Evolutionary conservation across 805 yeast species (phyloP).

Genomic region (Yarrowia sp.): DNA sequence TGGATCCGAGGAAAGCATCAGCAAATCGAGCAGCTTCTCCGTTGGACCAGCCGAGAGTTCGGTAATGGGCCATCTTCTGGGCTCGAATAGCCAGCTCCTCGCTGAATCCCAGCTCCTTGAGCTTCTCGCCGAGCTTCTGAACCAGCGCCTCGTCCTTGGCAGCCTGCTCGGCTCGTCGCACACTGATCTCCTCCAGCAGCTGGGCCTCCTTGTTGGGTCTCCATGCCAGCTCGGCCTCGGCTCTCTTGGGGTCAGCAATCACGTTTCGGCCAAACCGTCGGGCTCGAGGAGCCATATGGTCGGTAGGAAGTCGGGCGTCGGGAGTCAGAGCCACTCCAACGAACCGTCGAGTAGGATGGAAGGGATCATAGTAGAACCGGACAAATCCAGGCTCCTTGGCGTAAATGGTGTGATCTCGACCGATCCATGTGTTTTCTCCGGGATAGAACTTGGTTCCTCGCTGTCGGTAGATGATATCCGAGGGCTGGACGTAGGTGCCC

Average conservation of each 20-base stretch:
- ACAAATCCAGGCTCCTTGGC: constrained; percentile 94
- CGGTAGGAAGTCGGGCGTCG: constrained; percentile 70
- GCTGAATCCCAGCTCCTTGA: constrained; percentile 7
- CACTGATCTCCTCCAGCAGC: constrained; percentile 20
- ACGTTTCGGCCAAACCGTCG: constrained; percentile 77
- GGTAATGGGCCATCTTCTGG: constrained; percentile 11
- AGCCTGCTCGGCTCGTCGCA: background rate
- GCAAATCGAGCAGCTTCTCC: constrained; percentile 19
- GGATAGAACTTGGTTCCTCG: constrained; percentile 94
- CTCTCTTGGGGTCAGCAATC: constrained; percentile 50
- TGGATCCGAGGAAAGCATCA: background rate
- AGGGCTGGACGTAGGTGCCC: constrained; percentile 70
- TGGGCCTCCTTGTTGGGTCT: constrained; percentile 20
- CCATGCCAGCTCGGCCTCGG: constrained; percentile 54
- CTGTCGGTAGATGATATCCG: constrained; percentile 88
- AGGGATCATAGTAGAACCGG: constrained; percentile 88
- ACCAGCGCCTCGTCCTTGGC: background rate
- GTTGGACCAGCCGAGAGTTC: constrained; percentile 13
- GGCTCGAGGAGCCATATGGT: constrained; percentile 84
- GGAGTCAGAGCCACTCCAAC: constrained; percentile 79
- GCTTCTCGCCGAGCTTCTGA: background rate
- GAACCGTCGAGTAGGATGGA: constrained; percentile 88
- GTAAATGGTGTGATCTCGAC: constrained; percentile 88
- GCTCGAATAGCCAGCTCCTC: background rate
- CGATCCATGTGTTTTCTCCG: constrained; percentile 81